These are phyloP conservation scores for Yamadazyma phyllophila DNA, from an alignment of 805 yeast species.

Conservation along the genomic window DNA sequence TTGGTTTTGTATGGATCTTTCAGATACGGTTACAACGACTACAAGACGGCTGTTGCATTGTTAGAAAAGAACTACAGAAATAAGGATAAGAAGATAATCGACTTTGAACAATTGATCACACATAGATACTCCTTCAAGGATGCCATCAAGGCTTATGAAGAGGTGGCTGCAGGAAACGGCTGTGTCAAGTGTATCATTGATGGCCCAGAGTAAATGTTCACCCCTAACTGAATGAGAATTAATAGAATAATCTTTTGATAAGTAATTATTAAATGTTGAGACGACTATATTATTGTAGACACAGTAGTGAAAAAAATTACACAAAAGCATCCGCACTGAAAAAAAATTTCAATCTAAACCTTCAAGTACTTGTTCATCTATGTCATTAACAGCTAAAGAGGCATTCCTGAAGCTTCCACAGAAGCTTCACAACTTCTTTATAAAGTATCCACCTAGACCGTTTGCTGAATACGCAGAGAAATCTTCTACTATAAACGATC, in stretches of 20 bases:
- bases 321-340: neutral
- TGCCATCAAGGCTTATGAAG: slow-evolving; percentile 73
- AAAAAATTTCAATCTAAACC: slow-evolving; percentile 1
- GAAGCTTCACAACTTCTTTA: slow-evolving; percentile 69
- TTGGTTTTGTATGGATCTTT: slow-evolving; percentile 69
- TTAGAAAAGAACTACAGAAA: slow-evolving; percentile 52
- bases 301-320: neutral
- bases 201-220: slow-evolving; percentile 54
- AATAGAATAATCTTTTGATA: slow-evolving; percentile 7
- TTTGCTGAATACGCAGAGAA: slow-evolving; percentile 60
- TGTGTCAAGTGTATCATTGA: slow-evolving; percentile 79
- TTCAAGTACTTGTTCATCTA: slow-evolving; percentile 10
- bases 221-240: neutral
- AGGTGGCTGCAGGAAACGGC: slow-evolving; percentile 61
- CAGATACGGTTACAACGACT: slow-evolving; percentile 79
- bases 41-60: slow-evolving; percentile 66
- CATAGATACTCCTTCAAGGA: slow-evolving; percentile 70
- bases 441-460: slow-evolving; percentile 83
- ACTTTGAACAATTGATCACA: slow-evolving; percentile 68
- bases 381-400: slow-evolving; percentile 35
- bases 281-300: neutral
- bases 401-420: slow-evolving; percentile 65
- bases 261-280: slow-evolving; percentile 9
- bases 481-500: slow-evolving; percentile 65
- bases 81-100: slow-evolving; percentile 44